These are phyloP conservation scores for Rubus parviflorus DNA, from an alignment of 306 rosid genomes.

Conservation along the genomic window DNA sequence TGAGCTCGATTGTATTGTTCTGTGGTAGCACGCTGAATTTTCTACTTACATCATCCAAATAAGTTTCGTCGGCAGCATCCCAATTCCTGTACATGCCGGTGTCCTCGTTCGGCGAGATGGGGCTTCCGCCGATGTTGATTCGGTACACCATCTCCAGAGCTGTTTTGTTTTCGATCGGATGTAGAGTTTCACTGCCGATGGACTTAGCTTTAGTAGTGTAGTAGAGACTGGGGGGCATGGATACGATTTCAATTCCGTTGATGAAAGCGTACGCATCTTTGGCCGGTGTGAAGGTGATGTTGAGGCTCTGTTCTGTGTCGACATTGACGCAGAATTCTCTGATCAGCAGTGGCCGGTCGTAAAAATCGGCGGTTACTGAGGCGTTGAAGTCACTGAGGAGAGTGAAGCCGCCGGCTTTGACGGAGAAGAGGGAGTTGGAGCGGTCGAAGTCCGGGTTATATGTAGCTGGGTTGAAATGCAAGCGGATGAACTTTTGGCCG, in stretches of 20 bases:
- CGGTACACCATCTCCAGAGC: no score
- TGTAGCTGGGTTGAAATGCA: no score
- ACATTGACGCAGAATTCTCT: constrained; percentile 46
- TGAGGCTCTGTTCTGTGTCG: constrained; percentile 20
- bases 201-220: background rate
- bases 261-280: constrained; percentile 49
- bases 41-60: background rate
- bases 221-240: constrained; percentile 67
- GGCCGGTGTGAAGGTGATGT: constrained; percentile 46
- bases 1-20: no score
- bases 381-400: constrained; percentile 37
- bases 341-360: background rate
- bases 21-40: no score
- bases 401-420: constrained; percentile 43
- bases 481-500: constrained; percentile 7
- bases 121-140: background rate
- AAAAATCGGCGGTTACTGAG: background rate
- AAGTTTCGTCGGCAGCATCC: fast-evolving
- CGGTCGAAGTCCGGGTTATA: no score
- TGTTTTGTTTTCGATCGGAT: background rate
- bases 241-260: constrained; percentile 66
- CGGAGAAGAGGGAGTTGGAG: constrained; percentile 44
- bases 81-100: constrained; percentile 34
- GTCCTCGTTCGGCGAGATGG: background rate
- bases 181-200: background rate